Base-by-base conservation (phyloP, 768 basidiomycete species). In the Boletus coccyginus region DNA sequence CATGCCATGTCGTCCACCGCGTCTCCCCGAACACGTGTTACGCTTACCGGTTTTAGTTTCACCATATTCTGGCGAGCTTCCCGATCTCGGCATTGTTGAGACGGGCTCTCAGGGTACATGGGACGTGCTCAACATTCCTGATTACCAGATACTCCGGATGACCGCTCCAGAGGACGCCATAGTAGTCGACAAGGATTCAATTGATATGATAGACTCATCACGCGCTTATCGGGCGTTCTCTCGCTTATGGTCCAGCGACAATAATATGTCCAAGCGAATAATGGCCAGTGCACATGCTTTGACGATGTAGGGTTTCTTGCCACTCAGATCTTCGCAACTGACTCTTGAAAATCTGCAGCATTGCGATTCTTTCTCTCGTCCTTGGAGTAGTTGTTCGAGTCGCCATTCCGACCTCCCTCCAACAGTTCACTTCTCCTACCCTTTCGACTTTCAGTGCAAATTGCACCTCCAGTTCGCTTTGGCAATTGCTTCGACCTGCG, bases 311-410 rank as follows among this genome's bases (percentile, higher is more conserved):
- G 85, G 41, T 51, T 52, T 41, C 10, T 66, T 54, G 31, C 51
- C 44, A 51, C 19, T 27, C 46, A 60, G 40, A 61, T 56, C 3
- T 58, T 43, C 35, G 53, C 39, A 17, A 41, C 31, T 53, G 13
- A 49, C 65, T 65, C 24, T 66, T 50, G 31, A 29, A 27, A 49
- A 42, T 57, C 31, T 45, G n/a, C 59, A 90, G 88, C 46, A 79
- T 90, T 57, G 85, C 87, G 1, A 68, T 90, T 46, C 72, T 90
- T 60, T 87, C 87, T 39, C 75, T 90, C 39, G 76, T 90, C n/a
- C 74, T 88, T 31, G 76, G 86, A 70, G 35, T 82, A 42, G 74
- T 84, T 9, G 63, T 72, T 39, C 68, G 70, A 21, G 56, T 68
- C 21, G 59, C 62, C 8, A 55, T 73, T 44, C 54, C 65, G 19